Evolutionary conservation across 192 early-diverging fungal species (phyloP).

Genomic region (Lunasporangiospora selenospora): DNA sequence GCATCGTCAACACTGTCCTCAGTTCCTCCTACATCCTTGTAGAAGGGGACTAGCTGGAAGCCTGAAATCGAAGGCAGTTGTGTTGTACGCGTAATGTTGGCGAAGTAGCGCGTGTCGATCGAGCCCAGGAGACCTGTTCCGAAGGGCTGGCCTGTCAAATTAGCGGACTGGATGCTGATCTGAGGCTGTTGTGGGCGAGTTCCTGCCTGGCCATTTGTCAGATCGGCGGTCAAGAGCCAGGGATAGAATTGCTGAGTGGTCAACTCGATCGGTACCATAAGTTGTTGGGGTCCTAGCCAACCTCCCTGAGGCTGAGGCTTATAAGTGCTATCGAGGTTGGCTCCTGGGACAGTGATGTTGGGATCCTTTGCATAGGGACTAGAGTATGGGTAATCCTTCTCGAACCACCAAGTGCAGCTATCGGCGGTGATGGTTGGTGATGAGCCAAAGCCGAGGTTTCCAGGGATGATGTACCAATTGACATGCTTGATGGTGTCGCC

Average conservation of each 20-base stretch:
- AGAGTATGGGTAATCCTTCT: slow-evolving; percentile 43
- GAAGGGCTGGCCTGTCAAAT: slow-evolving; percentile 19
- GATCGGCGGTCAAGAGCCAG: slow-evolving; percentile 30
- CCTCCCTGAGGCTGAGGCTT: slow-evolving; percentile 53
- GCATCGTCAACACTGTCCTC: slow-evolving; percentile 50
- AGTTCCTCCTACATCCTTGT: slow-evolving; percentile 17
- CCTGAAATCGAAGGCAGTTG: slow-evolving; percentile 12
- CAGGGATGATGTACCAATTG: slow-evolving; percentile 45
- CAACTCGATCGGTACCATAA: slow-evolving; percentile 35
- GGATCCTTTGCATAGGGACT: slow-evolving; percentile 33
- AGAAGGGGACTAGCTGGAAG: slow-evolving; percentile 57
- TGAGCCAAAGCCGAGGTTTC: slow-evolving; percentile 19
- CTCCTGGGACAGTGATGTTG: slow-evolving; percentile 31
- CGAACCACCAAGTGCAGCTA: slow-evolving; percentile 53
- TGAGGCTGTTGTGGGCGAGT: slow-evolving; percentile 27
- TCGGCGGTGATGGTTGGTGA: slow-evolving; percentile 35
- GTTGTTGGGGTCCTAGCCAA: slow-evolving; percentile 49
- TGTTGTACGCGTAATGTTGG: slow-evolving; percentile 22
- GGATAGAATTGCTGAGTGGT: slow-evolving; percentile 48
- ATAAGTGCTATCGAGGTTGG: slow-evolving; percentile 43
- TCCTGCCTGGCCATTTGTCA: slow-evolving; percentile 48
- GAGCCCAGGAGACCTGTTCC: slow-evolving; percentile 38
- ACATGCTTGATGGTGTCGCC: slow-evolving; percentile 41
- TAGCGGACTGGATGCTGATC: slow-evolving; percentile 20
- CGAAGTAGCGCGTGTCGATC: slow-evolving; percentile 50